Evolutionary conservation across 139 green algal genomes (phyloP).

Genomic region (Pseudopediastrum boryanum): DNA sequence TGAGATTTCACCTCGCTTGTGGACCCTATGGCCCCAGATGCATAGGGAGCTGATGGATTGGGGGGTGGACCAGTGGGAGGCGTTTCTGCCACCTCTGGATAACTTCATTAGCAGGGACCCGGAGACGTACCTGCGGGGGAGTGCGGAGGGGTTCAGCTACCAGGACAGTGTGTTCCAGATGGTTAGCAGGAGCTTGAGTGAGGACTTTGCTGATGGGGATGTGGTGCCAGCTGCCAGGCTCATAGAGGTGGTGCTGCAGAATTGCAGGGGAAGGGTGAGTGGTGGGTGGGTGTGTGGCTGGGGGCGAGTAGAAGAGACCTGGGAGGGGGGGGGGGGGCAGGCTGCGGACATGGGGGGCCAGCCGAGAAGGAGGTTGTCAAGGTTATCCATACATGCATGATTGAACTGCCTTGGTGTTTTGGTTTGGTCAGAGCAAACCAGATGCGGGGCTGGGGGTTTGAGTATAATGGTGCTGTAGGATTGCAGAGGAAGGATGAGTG

Average conservation of each 20-base stretch:
- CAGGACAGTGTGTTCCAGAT: slow-evolving; percentile 62
- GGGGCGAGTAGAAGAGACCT: too few relatives aligned
- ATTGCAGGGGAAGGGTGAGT: slow-evolving; percentile 36
- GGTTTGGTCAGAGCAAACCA: too few relatives aligned
- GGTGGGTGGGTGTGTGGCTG: too few relatives aligned
- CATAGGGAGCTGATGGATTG: slow-evolving; percentile 75
- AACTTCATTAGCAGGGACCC: slow-evolving; percentile 88
- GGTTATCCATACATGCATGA: too few relatives aligned
- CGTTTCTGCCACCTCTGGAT: slow-evolving; percentile 87
- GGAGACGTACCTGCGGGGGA: slow-evolving; percentile 72
- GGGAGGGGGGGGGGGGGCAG: too few relatives aligned
- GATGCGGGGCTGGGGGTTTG: too few relatives aligned
- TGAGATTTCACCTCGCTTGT: slow-evolving; percentile 81
- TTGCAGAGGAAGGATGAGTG: too few relatives aligned
- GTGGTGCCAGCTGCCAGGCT: slow-evolving; percentile 80
- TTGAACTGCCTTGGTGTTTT: too few relatives aligned
- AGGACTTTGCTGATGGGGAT: slow-evolving; percentile 68
- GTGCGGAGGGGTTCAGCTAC: too few relatives aligned
- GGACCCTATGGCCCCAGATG: slow-evolving; percentile 90
- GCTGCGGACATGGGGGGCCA: too few relatives aligned
- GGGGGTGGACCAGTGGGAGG: slow-evolving; percentile 89
- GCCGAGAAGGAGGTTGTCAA: too few relatives aligned
- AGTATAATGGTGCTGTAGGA: too few relatives aligned
- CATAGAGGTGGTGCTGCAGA: slow-evolving; percentile 84
- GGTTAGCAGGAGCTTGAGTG: slow-evolving; percentile 9